Evolutionary conservation across 805 yeast genomes (phyloP), one percentile per base, ranked within the genome.

Genomic region (Yamadazyma olivae): DNA sequence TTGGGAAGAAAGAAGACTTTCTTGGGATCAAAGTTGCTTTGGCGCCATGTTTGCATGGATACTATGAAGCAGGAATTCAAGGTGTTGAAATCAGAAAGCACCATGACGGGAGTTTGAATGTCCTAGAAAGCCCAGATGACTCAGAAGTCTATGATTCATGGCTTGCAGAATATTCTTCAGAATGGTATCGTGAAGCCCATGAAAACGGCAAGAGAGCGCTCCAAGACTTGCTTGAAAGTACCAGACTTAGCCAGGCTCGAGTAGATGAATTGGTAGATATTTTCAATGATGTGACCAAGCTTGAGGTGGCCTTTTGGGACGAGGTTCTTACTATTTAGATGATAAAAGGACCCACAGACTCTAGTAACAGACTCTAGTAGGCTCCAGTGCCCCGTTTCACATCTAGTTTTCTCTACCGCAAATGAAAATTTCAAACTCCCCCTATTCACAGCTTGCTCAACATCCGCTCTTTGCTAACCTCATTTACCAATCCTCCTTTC

Each of bases 31-130:
- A 77, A 39, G 72, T 81, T 6, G 85, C 91, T 0, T 56, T 83
- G 36, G 74, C 87, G 6, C 93, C 95, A 1, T 85, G 95, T 55
- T 57, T 83, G 32, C 72, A 79, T 52, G 95, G 95, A 1, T 83
- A 83, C 53, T 74, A 73, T 23, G 67, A 73, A 32, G 88, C 89
- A 1, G 75, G 77, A 0, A 27, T 40, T 2, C 59, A 40, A 45
- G 74, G 67, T 1, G 28, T 32, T 6, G 28, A 38, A 3, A 15
- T 35, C 4, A 27, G 43, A 15, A 17, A 21, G 4, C 17, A 14
- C 24, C 36, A 30, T 14, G 34, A 33, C 17, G 36, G 36, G n/a
- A 3, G 31, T 2, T 26, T 32, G 21, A 37, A 41, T 25, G 37
- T 4, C 3, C 17, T 27, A 10, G 29, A 53, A 17, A 35, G 38